These are phyloP conservation scores for Pachysandra terminalis DNA, from an alignment of 164 flowering plant genomes.

Conservation along the genomic window DNA sequence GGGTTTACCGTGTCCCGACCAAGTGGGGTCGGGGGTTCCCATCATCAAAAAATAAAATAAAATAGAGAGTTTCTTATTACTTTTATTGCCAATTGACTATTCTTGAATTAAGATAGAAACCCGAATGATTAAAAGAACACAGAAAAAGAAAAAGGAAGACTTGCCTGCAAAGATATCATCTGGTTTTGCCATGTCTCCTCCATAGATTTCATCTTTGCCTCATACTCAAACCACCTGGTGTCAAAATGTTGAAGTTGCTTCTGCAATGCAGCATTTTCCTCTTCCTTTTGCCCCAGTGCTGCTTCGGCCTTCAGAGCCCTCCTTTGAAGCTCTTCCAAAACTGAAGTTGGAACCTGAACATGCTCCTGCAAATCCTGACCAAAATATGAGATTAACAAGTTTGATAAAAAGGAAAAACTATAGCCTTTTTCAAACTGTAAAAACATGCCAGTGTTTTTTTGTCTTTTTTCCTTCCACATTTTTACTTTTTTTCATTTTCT, in stretches of 20 bases:
- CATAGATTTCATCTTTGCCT: constrained; percentile 76
- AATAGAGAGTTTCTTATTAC: not conserved
- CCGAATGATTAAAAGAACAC: not conserved
- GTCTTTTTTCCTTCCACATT: no score
- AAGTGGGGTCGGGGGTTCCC: no score
- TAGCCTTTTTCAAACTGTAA: not conserved
- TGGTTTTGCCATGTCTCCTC: constrained; percentile 88
- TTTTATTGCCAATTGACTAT: not conserved
- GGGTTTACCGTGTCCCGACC: no score
- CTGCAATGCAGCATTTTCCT: constrained; percentile 63
- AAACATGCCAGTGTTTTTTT: no score
- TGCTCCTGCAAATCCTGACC: constrained; percentile 42
- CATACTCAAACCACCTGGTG: constrained; percentile 67
- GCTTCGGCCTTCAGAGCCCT: constrained; percentile 65
- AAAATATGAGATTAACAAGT: not conserved
- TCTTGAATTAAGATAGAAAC: not conserved
- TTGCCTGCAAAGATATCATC: constrained; percentile 75
- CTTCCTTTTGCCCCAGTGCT: constrained; percentile 57
- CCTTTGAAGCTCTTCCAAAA: constrained; percentile 53
- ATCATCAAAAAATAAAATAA: no score
- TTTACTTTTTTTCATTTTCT: no score
- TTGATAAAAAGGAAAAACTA: no score
- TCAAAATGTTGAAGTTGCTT: constrained; percentile 54
- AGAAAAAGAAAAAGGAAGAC: constrained; percentile 13
- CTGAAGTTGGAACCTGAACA: constrained; percentile 31